Evolutionary conservation across 305 asterid genomes (phyloP).

Genomic region (Fraxinus floribunda): DNA sequence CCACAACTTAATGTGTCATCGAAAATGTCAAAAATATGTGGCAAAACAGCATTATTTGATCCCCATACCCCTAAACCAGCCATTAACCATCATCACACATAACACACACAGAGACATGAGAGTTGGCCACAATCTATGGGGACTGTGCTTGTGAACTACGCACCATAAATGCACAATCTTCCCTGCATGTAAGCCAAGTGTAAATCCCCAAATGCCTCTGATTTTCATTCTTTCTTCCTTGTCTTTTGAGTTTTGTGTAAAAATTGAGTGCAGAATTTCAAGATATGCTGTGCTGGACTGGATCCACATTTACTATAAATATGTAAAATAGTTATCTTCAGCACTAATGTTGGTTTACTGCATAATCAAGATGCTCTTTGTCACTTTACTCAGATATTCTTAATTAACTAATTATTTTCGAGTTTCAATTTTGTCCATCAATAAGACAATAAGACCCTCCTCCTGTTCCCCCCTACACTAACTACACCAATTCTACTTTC

Average conservation of each 20-base stretch:
- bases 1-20: too few species aligned
- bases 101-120: not conserved
- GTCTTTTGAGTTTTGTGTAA: not conserved
- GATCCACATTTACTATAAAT: not conserved
- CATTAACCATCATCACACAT: not conserved
- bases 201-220: not conserved
- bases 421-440: not conserved
- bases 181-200: slow-evolving; percentile 5
- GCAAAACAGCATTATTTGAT: too few species aligned
- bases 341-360: not conserved
- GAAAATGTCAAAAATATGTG: too few species aligned
- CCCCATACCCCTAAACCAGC: not conserved
- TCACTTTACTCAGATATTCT: not conserved
- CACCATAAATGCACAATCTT: not conserved
- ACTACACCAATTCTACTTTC: slow-evolving; percentile 7
- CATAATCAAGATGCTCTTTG: not conserved
- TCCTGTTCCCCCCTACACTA: not conserved
- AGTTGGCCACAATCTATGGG: not conserved
- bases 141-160: not conserved
- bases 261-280: not conserved
- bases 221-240: not conserved
- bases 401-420: not conserved
- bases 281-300: not conserved
- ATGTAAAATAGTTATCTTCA: not conserved
- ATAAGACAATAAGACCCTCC: not conserved